Evolutionary conservation across 2,329 filamentous ascomycete genomes (phyloP).

Genomic region (Claviceps cyperi): DNA sequence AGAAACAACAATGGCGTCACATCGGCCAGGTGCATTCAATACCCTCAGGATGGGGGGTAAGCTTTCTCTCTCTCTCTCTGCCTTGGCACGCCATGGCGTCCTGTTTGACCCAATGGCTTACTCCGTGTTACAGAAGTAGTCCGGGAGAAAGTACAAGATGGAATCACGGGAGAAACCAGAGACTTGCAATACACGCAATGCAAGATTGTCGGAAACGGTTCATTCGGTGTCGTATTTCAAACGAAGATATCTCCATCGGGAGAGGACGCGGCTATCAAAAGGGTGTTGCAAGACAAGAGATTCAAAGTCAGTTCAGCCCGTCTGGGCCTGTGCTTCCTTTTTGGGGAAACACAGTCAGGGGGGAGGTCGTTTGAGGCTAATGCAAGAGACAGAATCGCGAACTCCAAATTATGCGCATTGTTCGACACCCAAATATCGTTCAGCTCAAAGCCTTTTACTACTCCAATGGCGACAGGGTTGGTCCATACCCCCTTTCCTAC

Average conservation of each 20-base stretch:
- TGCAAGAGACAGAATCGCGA: constrained; percentile 66
- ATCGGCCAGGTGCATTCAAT: constrained; percentile 77
- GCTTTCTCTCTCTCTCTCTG: constrained; percentile 18
- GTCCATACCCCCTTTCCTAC: constrained; percentile 9
- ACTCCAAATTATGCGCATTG: constrained; percentile 98
- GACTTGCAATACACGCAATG: constrained; percentile 98
- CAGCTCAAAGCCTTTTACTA: constrained; percentile 99
- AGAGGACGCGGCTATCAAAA: constrained; percentile 97
- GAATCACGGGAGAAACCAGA: constrained; percentile 86
- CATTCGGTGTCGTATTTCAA: constrained; percentile 97
- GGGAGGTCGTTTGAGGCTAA: background rate
- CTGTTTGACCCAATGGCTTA: constrained; percentile 12
- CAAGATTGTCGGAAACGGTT: constrained; percentile 98
- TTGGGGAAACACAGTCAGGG: no score
- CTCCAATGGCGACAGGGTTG: constrained; percentile 93
- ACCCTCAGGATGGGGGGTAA: constrained; percentile 93
- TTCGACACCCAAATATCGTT: constrained; percentile 96
- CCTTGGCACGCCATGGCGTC: background rate
- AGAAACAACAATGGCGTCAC: constrained; percentile 58
- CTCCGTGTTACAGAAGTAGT: constrained; percentile 59
- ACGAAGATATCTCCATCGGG: constrained; percentile 96
- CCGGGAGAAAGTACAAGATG: constrained; percentile 97
- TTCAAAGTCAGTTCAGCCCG: constrained; percentile 65
- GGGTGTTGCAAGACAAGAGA: constrained; percentile 95
- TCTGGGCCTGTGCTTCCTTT: no score